Evolutionary conservation across 495 filamentous ascomycete genomes (phyloP), one percentile per base, ranked within the genome.

Genomic region (Rusavskia elegans): DNA sequence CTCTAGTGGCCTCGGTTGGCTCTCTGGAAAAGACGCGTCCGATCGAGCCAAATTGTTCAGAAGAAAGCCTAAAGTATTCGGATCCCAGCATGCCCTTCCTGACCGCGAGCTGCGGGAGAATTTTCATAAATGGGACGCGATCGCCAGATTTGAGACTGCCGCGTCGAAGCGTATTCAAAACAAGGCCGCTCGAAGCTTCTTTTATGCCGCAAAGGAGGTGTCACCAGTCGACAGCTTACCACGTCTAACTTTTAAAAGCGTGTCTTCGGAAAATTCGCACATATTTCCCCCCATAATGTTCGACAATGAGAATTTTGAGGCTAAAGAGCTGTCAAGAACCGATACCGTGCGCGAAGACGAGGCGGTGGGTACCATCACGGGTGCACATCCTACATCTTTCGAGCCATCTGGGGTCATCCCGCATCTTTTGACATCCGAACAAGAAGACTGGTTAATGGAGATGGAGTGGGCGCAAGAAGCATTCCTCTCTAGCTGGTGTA

Each of bases 391-490:
- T 11, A 35, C 32, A 35, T 35, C 32, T 35, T 35, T 29, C 14
- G 44, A 29, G 21, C 14, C 44, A 46, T 25, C 19, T 46, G 52
- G 50, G 20, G 51, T 75, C 17, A 64, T 67, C 29, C 75, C 75
- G 10, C 61, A 62, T 41, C 53, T 68, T 29, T 64, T 79, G 4
- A 72, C 69, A 2, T 63, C 64, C n/a, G 59, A 70, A 6, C 78
- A 82, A 60, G 70, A 64, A 37, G 74, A 79, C 57, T 76, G 77
- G 73, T 57, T 82, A 10, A 59, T 75, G 23, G 74, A 80, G 57
- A 74, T 71, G 17, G 67, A 74, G 27, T 76, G 76, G 70, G 76
- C 78, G 6, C 76, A 82, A 53, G 57, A 66, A 21, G 78, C 76
- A 5, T 76, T 82, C 40, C 61, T 82, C 21, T 68, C 71, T 13